These are phyloP conservation scores for Plasmodium knowlesi DNA, from an alignment of 169 alveolate genomes.

Conservation along the genomic window DNA sequence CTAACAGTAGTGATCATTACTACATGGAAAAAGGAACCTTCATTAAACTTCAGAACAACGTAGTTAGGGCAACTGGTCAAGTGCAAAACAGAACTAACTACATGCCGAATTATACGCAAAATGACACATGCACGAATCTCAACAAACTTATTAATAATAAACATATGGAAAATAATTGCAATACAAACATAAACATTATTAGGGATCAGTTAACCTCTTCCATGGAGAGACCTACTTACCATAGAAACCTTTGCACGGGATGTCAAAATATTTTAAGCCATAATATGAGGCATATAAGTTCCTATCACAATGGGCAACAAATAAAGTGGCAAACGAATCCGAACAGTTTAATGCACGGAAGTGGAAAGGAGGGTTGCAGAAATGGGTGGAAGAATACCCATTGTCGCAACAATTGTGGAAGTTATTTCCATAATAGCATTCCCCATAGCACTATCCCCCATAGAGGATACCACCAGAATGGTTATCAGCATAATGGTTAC, in stretches of 20 bases:
- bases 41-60: neutral
- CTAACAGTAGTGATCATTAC: neutral
- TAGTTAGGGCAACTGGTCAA: neutral
- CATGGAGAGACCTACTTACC: neutral
- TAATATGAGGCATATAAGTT: neutral
- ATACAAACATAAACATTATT: neutral
- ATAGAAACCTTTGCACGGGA: neutral
- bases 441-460: too few species aligned
- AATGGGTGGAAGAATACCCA: neutral
- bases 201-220: neutral
- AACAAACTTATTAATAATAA: neutral
- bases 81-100: neutral
- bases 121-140: neutral
- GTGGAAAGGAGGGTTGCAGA: neutral
- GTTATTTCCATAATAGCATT: neutral
- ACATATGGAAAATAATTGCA: neutral
- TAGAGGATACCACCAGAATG: neutral
- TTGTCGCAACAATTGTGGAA: neutral
- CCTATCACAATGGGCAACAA: neutral
- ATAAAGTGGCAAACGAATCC: neutral
- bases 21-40: neutral
- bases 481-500: neutral
- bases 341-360: neutral
- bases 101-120: neutral
- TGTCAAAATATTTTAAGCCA: neutral